These are phyloP conservation scores for Vitis labrusca DNA, from an alignment of 164 flowering plant genomes.

Conservation along the genomic window DNA sequence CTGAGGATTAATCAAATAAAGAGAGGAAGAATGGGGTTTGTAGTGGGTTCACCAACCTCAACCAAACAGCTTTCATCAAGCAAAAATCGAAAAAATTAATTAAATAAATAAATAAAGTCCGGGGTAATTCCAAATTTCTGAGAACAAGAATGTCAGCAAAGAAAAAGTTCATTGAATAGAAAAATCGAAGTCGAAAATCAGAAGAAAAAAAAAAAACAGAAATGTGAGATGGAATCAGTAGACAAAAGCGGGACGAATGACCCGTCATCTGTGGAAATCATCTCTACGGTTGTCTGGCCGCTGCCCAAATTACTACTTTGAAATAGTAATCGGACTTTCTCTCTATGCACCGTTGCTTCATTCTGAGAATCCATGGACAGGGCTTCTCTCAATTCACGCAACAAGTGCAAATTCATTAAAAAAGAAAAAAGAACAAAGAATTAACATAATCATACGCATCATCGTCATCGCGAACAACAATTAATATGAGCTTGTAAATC, in stretches of 20 bases:
- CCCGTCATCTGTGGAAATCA: constrained; percentile 69
- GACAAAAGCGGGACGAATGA: constrained; percentile 32
- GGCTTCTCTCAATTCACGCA: constrained; percentile 9
- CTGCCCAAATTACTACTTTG: constrained; percentile 27
- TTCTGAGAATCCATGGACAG: not conserved
- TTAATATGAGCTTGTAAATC: not conserved
- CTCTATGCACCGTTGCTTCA: constrained; percentile 31
- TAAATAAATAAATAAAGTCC: no score
- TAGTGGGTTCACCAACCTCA: no score
- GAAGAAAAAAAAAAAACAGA: not conserved
- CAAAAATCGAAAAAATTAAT: no score
- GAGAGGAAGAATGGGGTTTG: no score
- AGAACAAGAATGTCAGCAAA: not conserved
- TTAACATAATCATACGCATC: not conserved
- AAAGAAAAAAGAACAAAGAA: not conserved
- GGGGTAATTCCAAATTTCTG: no score
- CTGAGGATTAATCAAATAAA: no score
- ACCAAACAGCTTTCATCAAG: no score
- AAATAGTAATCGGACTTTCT: constrained; percentile 22
- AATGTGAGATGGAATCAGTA: constrained; percentile 77
- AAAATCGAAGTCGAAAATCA: not conserved
- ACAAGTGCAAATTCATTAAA: constrained; percentile 20
- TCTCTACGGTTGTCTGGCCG: constrained; percentile 90
- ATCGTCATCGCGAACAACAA: not conserved
- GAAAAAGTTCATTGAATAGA: not conserved